A percentile compares a stretch with the other conserved stretches of the same genome.
Conservation (phyloP, 2,329 filamentous ascomycete species). For the Fonsecaea multimorphosa region DNA sequence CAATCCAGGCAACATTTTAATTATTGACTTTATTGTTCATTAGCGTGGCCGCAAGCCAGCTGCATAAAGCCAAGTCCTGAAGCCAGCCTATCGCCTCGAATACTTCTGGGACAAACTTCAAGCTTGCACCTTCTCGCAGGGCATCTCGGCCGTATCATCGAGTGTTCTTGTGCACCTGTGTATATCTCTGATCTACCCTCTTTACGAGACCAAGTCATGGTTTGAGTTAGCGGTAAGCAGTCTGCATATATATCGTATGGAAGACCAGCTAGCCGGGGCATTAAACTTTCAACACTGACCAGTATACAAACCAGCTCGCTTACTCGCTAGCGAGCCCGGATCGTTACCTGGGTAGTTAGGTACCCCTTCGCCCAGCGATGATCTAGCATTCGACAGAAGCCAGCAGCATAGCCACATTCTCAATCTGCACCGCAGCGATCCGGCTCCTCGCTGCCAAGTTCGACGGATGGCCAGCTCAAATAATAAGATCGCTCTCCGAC, state of each 20-base stretch:
- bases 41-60: slow-evolving; percentile 13
- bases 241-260: neutral
- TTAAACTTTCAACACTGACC: too few relatives aligned
- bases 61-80: slow-evolving; percentile 13
- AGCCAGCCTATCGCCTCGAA: neutral
- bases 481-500: neutral
- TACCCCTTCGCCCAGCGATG: too few relatives aligned
- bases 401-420: too few relatives aligned
- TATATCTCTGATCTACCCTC: neutral
- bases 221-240: slow-evolving; percentile 10
- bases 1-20: neutral
- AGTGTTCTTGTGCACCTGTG: neutral
- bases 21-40: neutral
- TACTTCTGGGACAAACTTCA: too few relatives aligned
- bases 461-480: neutral
- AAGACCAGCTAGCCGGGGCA: neutral
- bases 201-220: neutral
- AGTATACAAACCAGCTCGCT: too few relatives aligned
- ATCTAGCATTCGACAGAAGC: neutral
- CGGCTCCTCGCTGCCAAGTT: too few relatives aligned
- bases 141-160: neutral
- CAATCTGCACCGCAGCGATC: too few relatives aligned
- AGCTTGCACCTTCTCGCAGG: neutral
- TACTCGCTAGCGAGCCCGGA: too few relatives aligned
- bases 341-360: too few relatives aligned